Percentiles rank a stretch among this genome's conserved stretches.
phyloP scores from a whole-genome alignment of 768 basidiomycete species.

The Thelephora ganbajun region DNA sequence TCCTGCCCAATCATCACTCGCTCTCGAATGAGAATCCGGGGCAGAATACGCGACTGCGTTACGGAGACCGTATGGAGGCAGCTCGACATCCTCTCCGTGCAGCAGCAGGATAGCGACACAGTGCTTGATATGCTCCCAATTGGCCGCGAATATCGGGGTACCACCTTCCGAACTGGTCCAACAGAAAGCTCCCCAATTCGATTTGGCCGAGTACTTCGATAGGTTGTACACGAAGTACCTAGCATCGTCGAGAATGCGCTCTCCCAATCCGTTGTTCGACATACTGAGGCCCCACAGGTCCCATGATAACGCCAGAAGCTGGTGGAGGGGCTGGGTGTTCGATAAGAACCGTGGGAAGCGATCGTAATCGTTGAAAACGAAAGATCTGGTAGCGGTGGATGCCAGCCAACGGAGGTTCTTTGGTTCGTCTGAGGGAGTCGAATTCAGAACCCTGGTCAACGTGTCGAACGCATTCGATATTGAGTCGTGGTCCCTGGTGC shows the following conservation, averaged over 20 bases:
- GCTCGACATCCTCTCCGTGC: slow-evolving; percentile 35
- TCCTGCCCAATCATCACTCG: slow-evolving; percentile 53
- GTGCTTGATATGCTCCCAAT: slow-evolving; percentile 54
- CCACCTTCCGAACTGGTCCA: slow-evolving; percentile 15
- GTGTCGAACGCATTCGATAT: too few relatives aligned
- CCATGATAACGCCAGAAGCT: slow-evolving; percentile 17
- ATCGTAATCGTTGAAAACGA: too few relatives aligned
- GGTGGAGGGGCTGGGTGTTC: slow-evolving; percentile 33
- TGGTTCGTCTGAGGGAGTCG: too few relatives aligned
- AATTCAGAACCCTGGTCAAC: too few relatives aligned
- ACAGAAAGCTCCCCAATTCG: slow-evolving; percentile 46
- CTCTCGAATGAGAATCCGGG: slow-evolving; percentile 21
- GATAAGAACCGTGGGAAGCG: slow-evolving; percentile 19
- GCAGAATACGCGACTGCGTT: slow-evolving; percentile 42
- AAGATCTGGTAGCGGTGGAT: too few relatives aligned
- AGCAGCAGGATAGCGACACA: slow-evolving; percentile 34
- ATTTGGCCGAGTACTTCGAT: slow-evolving; percentile 35
- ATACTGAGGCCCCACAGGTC: too few relatives aligned
- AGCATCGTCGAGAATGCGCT: too few relatives aligned
- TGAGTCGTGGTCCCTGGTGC: too few relatives aligned
- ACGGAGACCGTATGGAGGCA: slow-evolving; percentile 37
- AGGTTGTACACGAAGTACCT: slow-evolving; percentile 52
- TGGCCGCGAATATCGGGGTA: slow-evolving; percentile 18
- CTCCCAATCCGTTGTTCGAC: too few relatives aligned
- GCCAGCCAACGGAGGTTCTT: too few relatives aligned